Base-by-base conservation (phyloP, 495 filamentous ascomycete genomes). In the Penicillium paradoxum region DNA sequence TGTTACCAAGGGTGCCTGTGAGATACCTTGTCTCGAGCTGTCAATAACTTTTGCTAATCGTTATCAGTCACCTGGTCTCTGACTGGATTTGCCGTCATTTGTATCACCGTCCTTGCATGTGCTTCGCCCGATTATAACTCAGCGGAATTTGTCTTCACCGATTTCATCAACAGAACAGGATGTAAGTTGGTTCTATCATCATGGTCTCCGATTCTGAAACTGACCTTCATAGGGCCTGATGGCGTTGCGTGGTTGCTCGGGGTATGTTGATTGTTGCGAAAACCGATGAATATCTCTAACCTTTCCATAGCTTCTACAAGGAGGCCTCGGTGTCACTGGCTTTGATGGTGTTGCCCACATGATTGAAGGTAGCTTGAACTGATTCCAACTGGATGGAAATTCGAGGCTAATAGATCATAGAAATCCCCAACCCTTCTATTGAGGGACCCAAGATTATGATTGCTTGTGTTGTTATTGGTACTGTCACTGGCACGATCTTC, bases 371-470 rank as follows among this genome's bases (percentile, higher is more conserved):
- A 63, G 14, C 33, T 29, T 36, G 10, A 10, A 56, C 14, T 1
- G 22, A 15, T 10, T 33, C 2, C 30, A 37, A 36, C 8, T 19
- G 30, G 7, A 17, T 39, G 8, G 39, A 21, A 49, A 24, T 15
- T 17, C 10, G 3, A 41, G 11, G 17, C 40, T 62, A 38, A 65
- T 17, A 62, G 60, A 63, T 27, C 15, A 19, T 36, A 73, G 87
- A 90, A 71, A 88, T 90, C 44, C 87, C 86, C 6, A 80, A 87
- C 32, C 78, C 87, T 9, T 70, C 83, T 3, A 65, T 81, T 0
- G 78, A 82, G 54, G 86, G 82, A 3, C 87, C 87, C 15, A 82
- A 80, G 53, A 86, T 88, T 48, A 89, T 90, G 85, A 77, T 90
- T 40, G 77, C 74, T 25, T 86, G 82, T 53, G 87, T 90, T 22